Evolutionary conservation across 2,329 filamentous ascomycete genomes (phyloP), one percentile per base, ranked within the genome.

Genomic region (Monilinia laxa): DNA sequence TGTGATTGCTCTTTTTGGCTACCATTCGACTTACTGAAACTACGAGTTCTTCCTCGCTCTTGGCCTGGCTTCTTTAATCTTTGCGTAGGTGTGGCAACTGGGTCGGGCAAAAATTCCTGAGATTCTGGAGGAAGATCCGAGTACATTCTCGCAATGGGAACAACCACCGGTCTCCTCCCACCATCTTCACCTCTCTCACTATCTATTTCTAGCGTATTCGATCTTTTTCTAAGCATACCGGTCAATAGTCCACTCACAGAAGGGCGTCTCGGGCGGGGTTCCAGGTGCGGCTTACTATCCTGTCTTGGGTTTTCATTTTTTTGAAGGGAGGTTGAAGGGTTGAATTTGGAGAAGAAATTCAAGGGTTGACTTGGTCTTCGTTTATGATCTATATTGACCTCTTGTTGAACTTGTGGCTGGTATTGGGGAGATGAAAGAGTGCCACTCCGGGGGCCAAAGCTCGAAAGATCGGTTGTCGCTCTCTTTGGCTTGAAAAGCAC

Each of bases 201-300:
- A 18, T 69, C 67, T 38, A 71, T 69, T 1, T 69, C 71, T 9
- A 67, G 68, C 35, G 70, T 70, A 58, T 73, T 69, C 18, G 71
- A 69, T 51, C 66, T 68, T n/a, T 72, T 65, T 47, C 68, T 63
- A 9, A 75, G 70, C 20, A 76, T 64, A 9, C 72, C 70, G 60
- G 68, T 70, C 20, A 76, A 65, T 25, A 76, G 64, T 11, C 70
- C 69, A 25, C 72, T 59, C 47, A 67, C 70, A 47, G 75, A 75
- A 28, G 73, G 52, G 23, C 70, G 68, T 25, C 74, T 70, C 52
- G 45, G 53, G 58, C 35, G 67, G 58, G 49, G 28, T 47, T 57
- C 53, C 49, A 60, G 60, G 25, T 65, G 53, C 38, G 64, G 62
- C 18, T 58, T 38, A 31, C 67, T 65, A 31, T 57, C 53, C 31